Percentiles rank a stretch among this genome's conserved stretches.
Conservation (phyloP, 352 stramenopile genomes). For the Plasmopara muralis region DNA sequence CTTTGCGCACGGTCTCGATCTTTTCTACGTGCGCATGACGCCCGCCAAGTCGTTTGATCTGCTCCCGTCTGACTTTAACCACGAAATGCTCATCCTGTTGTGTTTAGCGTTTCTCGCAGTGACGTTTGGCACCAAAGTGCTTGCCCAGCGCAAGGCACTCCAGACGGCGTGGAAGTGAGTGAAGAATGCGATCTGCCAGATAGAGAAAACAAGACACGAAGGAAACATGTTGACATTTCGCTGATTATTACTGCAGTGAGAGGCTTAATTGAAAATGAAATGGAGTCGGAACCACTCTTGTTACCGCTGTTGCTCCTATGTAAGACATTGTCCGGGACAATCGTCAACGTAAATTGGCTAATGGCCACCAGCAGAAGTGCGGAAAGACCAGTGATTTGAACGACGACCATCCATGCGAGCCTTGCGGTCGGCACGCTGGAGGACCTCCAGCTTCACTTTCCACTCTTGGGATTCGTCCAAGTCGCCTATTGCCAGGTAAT, state of each 20-base stretch:
- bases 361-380: constrained; percentile 31
- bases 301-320: constrained; percentile 10
- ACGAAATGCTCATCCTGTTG: constrained; percentile 89
- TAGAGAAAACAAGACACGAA: neutral
- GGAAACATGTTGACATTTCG: too few relatives aligned
- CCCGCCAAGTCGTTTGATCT: constrained; percentile 95
- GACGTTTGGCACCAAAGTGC: constrained; percentile 55
- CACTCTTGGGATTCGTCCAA: constrained; percentile 78
- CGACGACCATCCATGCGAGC: constrained; percentile 62
- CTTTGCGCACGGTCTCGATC: constrained; percentile 89
- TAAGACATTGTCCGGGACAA: constrained; percentile 11
- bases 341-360: constrained; percentile 10
- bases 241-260: too few relatives aligned
- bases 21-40: constrained; percentile 92
- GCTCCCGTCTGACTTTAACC: constrained; percentile 94
- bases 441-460: constrained; percentile 76
- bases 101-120: constrained; percentile 81
- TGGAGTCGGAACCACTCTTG: constrained; percentile 5
- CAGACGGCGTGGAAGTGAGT: constrained; percentile 76
- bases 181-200: constrained; percentile 13
- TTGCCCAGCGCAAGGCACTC: constrained; percentile 71
- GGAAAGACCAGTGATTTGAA: constrained; percentile 70
- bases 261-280: too few relatives aligned
- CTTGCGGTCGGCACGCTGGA: constrained; percentile 75
- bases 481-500: constrained; percentile 57